These are phyloP conservation scores for Thraustochytrium striatum DNA, from an alignment of 352 stramenopile genomes.

Conservation along the genomic window DNA sequence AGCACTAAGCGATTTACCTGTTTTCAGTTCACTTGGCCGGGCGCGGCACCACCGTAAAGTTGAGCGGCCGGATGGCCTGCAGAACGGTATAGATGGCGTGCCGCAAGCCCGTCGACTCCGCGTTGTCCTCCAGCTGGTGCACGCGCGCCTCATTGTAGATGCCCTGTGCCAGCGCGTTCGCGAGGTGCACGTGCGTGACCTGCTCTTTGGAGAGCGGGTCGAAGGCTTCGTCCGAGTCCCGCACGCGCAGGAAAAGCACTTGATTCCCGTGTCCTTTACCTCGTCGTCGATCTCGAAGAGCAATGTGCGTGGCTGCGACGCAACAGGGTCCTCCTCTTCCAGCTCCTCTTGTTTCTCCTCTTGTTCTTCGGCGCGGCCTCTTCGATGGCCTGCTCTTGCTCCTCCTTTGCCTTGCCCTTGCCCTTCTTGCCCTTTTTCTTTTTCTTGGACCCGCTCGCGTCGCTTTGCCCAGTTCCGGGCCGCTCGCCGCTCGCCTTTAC, in stretches of 20 bases:
- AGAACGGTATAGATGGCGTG: background rate
- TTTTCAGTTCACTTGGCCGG: background rate
- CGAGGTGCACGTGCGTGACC: conserved; percentile 22
- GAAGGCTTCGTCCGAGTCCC: background rate
- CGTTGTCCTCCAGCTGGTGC: conserved; percentile 2
- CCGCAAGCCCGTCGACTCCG: background rate
- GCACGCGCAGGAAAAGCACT: conserved; percentile 6
- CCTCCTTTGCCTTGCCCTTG: conserved; percentile 32
- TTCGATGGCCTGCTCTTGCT: background rate
- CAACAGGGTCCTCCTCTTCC: conserved; percentile 10
- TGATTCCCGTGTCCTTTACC: conserved; percentile 5
- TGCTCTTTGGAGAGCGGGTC: conserved; percentile 29
- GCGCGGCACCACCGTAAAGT: background rate
- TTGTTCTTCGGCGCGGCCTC: background rate
- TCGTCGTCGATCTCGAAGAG: conserved; percentile 30
- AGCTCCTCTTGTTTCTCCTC: background rate
- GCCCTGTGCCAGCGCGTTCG: background rate
- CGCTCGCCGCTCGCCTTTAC: no score
- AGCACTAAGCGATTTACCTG: background rate
- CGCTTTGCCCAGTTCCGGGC: background rate
- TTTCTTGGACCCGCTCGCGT: background rate
- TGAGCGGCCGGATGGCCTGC: background rate
- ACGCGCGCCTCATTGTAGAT: conserved; percentile 33
- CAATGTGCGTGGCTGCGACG: background rate
- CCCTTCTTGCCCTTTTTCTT: background rate